Evolutionary conservation across 2,329 filamentous ascomycete species (phyloP), one percentile per base, ranked within the genome.

Genomic region (Coniochaeta hoffmannii): DNA sequence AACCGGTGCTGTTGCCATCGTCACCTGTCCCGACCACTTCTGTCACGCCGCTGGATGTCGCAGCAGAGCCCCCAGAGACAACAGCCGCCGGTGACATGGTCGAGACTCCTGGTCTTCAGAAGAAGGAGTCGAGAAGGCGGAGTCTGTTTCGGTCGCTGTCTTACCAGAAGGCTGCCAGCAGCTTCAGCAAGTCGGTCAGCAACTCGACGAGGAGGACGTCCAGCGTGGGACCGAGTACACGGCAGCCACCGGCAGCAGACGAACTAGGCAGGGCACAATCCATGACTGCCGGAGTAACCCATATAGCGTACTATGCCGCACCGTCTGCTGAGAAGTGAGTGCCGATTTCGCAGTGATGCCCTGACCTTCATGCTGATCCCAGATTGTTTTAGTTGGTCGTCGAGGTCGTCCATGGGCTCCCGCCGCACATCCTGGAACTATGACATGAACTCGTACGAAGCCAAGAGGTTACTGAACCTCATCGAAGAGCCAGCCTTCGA

Each of bases 381-480:
- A 10, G 7, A 22, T 14, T 55, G 22, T 38, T 61, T 50, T 53
- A 74, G 69, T 50, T 65, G 67, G 62, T 65, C 68, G 24, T 55
- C 63, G 38, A 31, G 49, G 49, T 51, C 49, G 7, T 34, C 49
- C 24, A 51, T 51, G 49, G 26, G 28, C 26, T 51, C 49, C n/a
- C 49, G 68, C 36, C 72, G 69, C 50, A 63, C 68, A 5, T 76
- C 74, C 5, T 71, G 71, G 60, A 73, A 72, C 56, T 75, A 76
- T 63, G 70, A 77, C 56, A 57, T 72, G 53, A 66, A 66, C 28
- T 75, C 74, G 26, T 77, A 78, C 62, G 74, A 75, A 60, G 71
- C 73, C n/a, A 70, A 73, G 58, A 70, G 73, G 7, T 60, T 77
- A 9, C 62, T 76, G 36, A 73, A 73, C 53, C 62, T 74, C 30